These are phyloP conservation scores for Fonsecaea pedrosoi DNA, from an alignment of 2,329 filamentous ascomycete species.

Conservation along the genomic window DNA sequence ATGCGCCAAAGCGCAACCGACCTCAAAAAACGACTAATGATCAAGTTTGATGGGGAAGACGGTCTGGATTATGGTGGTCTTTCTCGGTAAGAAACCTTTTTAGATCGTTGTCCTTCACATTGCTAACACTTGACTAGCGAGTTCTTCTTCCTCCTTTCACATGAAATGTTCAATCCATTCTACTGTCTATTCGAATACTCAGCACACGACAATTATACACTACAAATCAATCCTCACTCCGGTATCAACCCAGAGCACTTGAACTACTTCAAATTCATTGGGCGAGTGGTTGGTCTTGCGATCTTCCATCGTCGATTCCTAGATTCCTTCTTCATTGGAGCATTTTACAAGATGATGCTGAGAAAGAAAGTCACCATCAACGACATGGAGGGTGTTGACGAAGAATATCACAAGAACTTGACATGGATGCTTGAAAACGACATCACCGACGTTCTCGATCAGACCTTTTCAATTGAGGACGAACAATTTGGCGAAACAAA, in stretches of 20 bases:
- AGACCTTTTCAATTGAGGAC: slow-evolving; percentile 96
- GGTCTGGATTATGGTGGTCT: slow-evolving; percentile 97
- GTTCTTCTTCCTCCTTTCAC: slow-evolving; percentile 98
- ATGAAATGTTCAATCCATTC: slow-evolving; percentile 99
- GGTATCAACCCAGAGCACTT: slow-evolving; percentile 99
- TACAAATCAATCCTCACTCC: slow-evolving; percentile 99
- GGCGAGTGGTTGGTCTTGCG: slow-evolving; percentile 91
- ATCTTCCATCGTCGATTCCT: slow-evolving; percentile 98
- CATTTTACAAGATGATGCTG: slow-evolving; percentile 99
- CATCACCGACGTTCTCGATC: slow-evolving; percentile 90
- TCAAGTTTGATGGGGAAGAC: slow-evolving; percentile 99
- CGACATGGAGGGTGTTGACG: slow-evolving; percentile 99
- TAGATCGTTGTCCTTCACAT: background rate
- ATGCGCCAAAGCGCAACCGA: slow-evolving; percentile 95
- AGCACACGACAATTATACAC: slow-evolving; percentile 98
- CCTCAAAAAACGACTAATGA: slow-evolving; percentile 98
- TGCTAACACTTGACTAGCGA: slow-evolving; percentile 63
- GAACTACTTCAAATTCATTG: slow-evolving; percentile 99
- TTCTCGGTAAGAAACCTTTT: slow-evolving; percentile 64
- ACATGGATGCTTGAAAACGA: slow-evolving; percentile 99
- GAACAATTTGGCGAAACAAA: slow-evolving; percentile 95
- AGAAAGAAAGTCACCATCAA: slow-evolving; percentile 88
- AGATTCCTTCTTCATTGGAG: slow-evolving; percentile 98
- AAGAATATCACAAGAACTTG: slow-evolving; percentile 94
- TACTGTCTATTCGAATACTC: slow-evolving; percentile 99